Evolutionary conservation across 2,329 filamentous ascomycete species (phyloP).

Genomic region (Biscogniauxia mediterranea): DNA sequence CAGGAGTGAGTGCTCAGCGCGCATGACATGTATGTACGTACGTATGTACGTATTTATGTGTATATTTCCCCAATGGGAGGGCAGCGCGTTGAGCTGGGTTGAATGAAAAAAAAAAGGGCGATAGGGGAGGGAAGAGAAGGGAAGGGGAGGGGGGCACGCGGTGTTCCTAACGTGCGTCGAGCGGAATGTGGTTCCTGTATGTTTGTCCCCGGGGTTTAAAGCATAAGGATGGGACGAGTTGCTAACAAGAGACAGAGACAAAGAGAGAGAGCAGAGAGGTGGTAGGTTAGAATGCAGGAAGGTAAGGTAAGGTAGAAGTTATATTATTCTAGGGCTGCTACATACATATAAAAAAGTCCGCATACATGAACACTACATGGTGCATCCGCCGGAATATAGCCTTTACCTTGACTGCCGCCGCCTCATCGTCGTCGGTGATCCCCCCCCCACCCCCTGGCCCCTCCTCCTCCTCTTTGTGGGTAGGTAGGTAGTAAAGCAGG

Average conservation of each 20-base stretch:
- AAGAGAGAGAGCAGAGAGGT: too few relatives aligned
- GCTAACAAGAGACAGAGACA: too few relatives aligned
- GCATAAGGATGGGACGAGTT: too few relatives aligned
- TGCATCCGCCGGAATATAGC: neutral
- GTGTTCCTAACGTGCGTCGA: neutral
- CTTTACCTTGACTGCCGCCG: neutral
- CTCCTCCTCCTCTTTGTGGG: too few relatives aligned
- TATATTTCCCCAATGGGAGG: neutral
- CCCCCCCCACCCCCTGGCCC: too few relatives aligned
- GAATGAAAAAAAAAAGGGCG: too few relatives aligned
- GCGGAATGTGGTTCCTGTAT: neutral
- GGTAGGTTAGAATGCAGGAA: neutral
- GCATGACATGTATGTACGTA: neutral
- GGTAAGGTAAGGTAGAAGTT: neutral
- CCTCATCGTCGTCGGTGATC: neutral
- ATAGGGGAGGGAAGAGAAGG: too few relatives aligned
- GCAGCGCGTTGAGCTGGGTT: too few relatives aligned
- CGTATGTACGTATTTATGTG: neutral
- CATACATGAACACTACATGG: neutral
- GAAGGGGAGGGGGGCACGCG: neutral
- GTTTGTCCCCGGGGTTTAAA: neutral
- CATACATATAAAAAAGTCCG: neutral
- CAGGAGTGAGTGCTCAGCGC: neutral
- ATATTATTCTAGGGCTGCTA: neutral
- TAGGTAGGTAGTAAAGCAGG: neutral